Conservation (phyloP, 495 filamentous ascomycete species). For the Penicillium antarcticum region DNA sequence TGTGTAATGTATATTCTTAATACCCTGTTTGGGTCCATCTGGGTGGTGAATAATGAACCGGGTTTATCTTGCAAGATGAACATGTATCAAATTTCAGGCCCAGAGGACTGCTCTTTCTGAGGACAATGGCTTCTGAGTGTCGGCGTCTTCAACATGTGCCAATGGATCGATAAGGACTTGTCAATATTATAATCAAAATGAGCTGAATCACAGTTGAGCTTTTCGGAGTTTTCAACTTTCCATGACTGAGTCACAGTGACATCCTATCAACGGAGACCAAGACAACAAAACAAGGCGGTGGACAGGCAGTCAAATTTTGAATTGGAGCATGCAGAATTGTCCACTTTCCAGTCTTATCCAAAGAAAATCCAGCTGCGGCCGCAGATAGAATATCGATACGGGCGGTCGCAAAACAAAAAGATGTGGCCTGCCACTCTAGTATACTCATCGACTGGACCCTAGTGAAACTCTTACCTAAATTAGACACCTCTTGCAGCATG, state of each 20-base stretch:
- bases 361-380: constrained; percentile 14
- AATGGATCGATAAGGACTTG: too few relatives aligned
- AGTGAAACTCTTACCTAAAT: neutral
- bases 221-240: too few relatives aligned
- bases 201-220: too few relatives aligned
- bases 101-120: too few relatives aligned
- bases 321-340: neutral
- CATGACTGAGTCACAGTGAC: neutral
- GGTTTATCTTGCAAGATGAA: too few relatives aligned
- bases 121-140: too few relatives aligned
- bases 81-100: too few relatives aligned
- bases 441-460: neutral
- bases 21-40: too few relatives aligned
- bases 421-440: neutral
- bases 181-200: too few relatives aligned
- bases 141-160: too few relatives aligned
- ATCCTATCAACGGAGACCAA: neutral
- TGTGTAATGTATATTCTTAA: too few relatives aligned
- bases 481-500: neutral
- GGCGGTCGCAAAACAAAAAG: neutral
- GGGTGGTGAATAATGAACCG: too few relatives aligned
- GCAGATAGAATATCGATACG: neutral
- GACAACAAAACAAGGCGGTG: neutral
- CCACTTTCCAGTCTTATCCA: neutral
- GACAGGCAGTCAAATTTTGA: neutral